phyloP scores from a whole-genome alignment of 2,329 filamentous ascomycete species.

The Aureobasidium sp. region DNA sequence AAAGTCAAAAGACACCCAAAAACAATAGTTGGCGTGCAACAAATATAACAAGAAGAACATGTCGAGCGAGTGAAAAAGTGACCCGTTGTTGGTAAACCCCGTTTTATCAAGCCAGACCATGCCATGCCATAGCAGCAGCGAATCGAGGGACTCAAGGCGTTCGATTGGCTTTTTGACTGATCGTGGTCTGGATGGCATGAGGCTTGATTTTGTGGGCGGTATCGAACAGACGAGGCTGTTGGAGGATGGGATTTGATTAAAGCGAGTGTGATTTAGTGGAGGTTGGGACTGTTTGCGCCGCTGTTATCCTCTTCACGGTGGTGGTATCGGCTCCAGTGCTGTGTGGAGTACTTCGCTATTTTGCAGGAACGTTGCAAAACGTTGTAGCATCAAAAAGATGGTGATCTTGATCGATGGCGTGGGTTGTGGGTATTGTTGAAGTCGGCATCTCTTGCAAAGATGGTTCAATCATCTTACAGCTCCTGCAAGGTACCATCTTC shows the following conservation, averaged over 20 bases:
- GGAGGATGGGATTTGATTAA: too few relatives aligned
- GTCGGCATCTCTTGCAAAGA: background rate
- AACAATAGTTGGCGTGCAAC: background rate
- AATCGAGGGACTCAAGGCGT: too few relatives aligned
- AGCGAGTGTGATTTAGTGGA: too few relatives aligned
- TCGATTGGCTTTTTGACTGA: too few relatives aligned
- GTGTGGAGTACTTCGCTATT: background rate
- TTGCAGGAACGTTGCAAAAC: background rate
- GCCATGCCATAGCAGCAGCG: too few relatives aligned
- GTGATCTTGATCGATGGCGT: background rate
- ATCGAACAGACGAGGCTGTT: too few relatives aligned
- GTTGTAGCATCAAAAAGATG: background rate
- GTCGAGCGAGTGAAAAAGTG: background rate
- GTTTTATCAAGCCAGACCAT: too few relatives aligned
- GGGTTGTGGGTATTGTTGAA: background rate
- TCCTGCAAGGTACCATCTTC: constrained; percentile 9
- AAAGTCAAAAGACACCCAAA: background rate
- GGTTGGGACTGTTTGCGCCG: background rate
- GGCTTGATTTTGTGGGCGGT: too few relatives aligned
- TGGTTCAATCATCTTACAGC: background rate
- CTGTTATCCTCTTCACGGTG: background rate
- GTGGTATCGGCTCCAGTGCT: background rate
- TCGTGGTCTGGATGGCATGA: too few relatives aligned
- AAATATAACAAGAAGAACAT: background rate
- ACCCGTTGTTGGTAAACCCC: too few relatives aligned